A percentile compares a stretch with the other conserved stretches of the same genome.
Conservation (phyloP, 495 filamentous ascomycete genomes). For the Aspergillus haitiensis region DNA sequence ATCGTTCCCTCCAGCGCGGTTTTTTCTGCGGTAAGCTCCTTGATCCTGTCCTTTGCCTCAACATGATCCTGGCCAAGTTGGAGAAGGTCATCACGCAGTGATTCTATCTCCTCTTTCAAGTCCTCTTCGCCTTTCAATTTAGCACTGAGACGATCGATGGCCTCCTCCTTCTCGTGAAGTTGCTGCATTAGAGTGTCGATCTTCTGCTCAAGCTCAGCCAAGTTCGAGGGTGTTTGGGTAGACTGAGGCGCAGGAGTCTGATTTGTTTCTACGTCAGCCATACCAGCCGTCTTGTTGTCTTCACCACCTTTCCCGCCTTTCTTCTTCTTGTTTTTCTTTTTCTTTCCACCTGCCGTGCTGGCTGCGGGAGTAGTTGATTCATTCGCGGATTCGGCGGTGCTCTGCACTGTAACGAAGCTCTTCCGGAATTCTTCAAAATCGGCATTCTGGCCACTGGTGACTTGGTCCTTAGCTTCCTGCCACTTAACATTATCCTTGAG, state of each 20-base stretch:
- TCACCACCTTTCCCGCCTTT: conserved; percentile 62
- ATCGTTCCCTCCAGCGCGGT: conserved; percentile 61
- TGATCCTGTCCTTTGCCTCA: conserved; percentile 76
- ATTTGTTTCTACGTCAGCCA: conserved; percentile 22
- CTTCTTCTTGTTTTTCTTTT: conserved; percentile 91
- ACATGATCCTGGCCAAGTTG: conserved; percentile 78
- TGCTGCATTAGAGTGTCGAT: conserved; percentile 59
- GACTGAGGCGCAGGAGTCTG: conserved; percentile 27
- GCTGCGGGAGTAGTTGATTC: conserved; percentile 27
- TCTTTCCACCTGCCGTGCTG: conserved; percentile 39
- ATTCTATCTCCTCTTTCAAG: conserved; percentile 82
- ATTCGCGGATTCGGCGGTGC: conserved; percentile 21
- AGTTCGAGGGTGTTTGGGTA: conserved; percentile 25
- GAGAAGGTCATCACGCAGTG: conserved; percentile 73
- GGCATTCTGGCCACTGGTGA: conserved; percentile 32
- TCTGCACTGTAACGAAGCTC: conserved; percentile 30
- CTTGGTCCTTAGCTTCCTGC: conserved; percentile 37
- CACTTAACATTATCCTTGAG: conserved; percentile 38
- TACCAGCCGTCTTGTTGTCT: conserved; percentile 40
- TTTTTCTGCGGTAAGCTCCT: conserved; percentile 63
- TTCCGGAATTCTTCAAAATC: conserved; percentile 42
- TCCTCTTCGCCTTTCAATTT: conserved; percentile 77
- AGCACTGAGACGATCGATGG: conserved; percentile 63
- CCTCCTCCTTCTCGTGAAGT: conserved; percentile 67
- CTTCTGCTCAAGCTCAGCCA: conserved; percentile 51